phyloP scores from a whole-genome alignment of 257 asterid genomes.

The Solanum lignicaule region DNA sequence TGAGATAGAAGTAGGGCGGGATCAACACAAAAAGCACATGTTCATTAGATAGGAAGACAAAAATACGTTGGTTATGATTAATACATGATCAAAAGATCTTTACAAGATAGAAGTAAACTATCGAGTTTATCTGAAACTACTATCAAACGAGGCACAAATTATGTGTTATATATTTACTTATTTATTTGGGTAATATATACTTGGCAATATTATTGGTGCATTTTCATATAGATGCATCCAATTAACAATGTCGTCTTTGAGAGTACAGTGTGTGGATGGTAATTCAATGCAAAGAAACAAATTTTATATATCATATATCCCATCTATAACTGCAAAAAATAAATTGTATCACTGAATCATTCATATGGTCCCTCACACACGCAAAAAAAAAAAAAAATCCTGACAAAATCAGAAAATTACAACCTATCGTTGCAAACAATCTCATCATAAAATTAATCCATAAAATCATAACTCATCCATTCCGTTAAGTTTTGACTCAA shows the following conservation, averaged over 20 bases:
- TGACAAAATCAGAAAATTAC: neutral
- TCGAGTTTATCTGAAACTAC: neutral
- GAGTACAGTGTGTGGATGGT: neutral
- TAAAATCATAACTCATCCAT: too few relatives aligned
- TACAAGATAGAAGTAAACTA: fast-evolving
- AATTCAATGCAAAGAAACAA: neutral
- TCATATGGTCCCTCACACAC: neutral
- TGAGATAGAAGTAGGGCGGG: fast-evolving
- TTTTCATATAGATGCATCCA: neutral
- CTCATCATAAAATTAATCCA: neutral
- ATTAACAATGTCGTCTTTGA: neutral
- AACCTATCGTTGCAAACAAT: neutral
- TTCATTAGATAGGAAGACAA: too few relatives aligned
- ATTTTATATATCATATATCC: neutral
- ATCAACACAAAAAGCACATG: too few relatives aligned
- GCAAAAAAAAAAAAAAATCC: neutral
- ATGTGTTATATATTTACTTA: neutral
- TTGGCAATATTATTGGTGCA: neutral
- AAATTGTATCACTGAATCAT: neutral
- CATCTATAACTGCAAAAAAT: neutral
- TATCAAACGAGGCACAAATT: neutral
- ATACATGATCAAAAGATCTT: neutral
- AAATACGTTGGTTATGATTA: too few relatives aligned
- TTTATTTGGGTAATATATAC: too few relatives aligned
- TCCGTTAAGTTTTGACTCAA: too few relatives aligned